phyloP scores from a whole-genome alignment of 2,329 filamentous ascomycete species.

The Penicillium decumbens region DNA sequence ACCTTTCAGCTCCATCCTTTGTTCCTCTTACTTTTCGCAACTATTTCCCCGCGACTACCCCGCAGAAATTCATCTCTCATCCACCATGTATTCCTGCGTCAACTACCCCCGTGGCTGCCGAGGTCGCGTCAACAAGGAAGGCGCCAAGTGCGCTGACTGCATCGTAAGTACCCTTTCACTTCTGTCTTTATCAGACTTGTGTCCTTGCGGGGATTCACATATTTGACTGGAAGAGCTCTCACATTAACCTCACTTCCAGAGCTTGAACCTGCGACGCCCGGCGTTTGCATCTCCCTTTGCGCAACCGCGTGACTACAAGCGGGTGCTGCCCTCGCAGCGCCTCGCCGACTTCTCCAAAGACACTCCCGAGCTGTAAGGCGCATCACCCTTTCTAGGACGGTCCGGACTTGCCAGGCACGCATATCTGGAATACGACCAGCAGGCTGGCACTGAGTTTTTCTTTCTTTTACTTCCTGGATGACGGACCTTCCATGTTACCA shows the following conservation, averaged over 20 bases:
- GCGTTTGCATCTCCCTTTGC: slow-evolving; percentile 39
- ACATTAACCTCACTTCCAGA: slow-evolving; percentile 23
- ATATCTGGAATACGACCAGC: background rate
- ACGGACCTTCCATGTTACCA: slow-evolving; percentile 1
- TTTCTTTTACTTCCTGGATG: background rate
- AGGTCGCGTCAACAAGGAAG: slow-evolving; percentile 42
- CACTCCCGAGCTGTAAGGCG: slow-evolving; percentile 16
- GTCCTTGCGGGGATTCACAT: background rate
- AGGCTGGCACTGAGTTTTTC: background rate
- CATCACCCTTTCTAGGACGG: slow-evolving; percentile 5
- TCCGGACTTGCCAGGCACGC: slow-evolving; percentile 1
- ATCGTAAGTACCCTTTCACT: slow-evolving; percentile 33
- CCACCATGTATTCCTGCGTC: slow-evolving; percentile 45
- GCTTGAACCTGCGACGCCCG: slow-evolving; percentile 38
- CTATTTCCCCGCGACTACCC: slow-evolving; percentile 1
- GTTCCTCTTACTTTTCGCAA: background rate
- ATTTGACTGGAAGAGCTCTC: background rate
- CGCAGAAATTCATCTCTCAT: background rate
- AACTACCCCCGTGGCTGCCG: slow-evolving; percentile 48
- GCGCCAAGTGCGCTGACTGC: slow-evolving; percentile 44
- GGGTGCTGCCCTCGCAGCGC: slow-evolving; percentile 33
- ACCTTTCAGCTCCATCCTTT: background rate
- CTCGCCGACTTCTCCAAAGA: slow-evolving; percentile 28
- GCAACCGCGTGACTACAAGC: slow-evolving; percentile 37
- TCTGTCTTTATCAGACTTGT: background rate